Evolutionary conservation across 257 asterid genomes (phyloP).

Genomic region (Misopates orontium): DNA sequence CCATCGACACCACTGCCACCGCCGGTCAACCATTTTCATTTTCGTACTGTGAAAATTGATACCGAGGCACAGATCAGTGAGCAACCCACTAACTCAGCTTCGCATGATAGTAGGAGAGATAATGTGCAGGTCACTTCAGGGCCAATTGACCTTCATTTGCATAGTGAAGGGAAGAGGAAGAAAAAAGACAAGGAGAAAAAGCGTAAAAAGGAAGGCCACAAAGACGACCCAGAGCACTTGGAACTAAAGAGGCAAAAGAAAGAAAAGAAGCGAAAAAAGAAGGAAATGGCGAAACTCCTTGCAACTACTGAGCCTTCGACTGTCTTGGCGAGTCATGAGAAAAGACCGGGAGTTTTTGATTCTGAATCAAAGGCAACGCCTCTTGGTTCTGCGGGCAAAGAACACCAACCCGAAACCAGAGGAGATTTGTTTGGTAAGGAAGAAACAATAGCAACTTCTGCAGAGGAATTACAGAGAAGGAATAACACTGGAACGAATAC

Average conservation of each 20-base stretch:
- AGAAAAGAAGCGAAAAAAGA: slow-evolving; percentile 87
- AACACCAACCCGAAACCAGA: slow-evolving; percentile 30
- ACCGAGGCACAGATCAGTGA: slow-evolving; percentile 40
- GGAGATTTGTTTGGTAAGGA: slow-evolving; percentile 26
- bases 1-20: slow-evolving; percentile 12
- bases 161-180: slow-evolving; percentile 41
- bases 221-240: slow-evolving; percentile 55
- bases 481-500: slow-evolving; percentile 26
- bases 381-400: slow-evolving; percentile 23
- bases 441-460: slow-evolving; percentile 30
- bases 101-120: slow-evolving; percentile 30
- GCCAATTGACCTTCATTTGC: slow-evolving; percentile 23
- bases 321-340: slow-evolving; percentile 34
- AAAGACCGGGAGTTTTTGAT: slow-evolving; percentile 15
- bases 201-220: slow-evolving; percentile 45
- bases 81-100: slow-evolving; percentile 35
- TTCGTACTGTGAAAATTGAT: slow-evolving; percentile 32
- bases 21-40: slow-evolving; percentile 35
- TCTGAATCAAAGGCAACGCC: slow-evolving; percentile 25
- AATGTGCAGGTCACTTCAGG: slow-evolving; percentile 21
- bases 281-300: slow-evolving; percentile 70
- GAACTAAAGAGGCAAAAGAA: slow-evolving; percentile 68
- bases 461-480: slow-evolving; percentile 24
- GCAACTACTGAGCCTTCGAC: slow-evolving; percentile 33
- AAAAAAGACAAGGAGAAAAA: slow-evolving; percentile 55